These are phyloP conservation scores for Xylaria sp. DNA, from an alignment of 2,329 filamentous ascomycete genomes.

Conservation along the genomic window DNA sequence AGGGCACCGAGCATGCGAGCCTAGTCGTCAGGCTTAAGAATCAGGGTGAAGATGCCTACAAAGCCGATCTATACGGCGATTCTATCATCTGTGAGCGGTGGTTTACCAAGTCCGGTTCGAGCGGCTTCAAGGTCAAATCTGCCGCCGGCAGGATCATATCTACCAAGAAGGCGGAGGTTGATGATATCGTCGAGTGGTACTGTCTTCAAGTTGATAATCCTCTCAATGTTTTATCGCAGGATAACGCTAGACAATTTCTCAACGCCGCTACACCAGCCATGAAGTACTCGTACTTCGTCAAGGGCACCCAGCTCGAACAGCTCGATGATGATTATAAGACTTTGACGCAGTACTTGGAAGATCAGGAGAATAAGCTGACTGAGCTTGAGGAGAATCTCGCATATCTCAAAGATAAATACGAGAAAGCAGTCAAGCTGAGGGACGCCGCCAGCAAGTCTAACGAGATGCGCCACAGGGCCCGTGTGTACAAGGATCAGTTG, in stretches of 20 bases:
- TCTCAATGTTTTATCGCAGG: conserved; percentile 94
- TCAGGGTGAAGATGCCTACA: conserved; percentile 83
- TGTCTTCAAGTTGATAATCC: conserved; percentile 96
- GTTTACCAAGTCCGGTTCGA: conserved; percentile 79
- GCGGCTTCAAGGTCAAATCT: conserved; percentile 89
- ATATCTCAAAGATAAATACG: conserved; percentile 65
- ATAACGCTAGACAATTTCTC: conserved; percentile 92
- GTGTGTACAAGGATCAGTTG: conserved; percentile 71
- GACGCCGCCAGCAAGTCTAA: conserved; percentile 74
- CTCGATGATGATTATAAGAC: conserved; percentile 91
- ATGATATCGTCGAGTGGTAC: conserved; percentile 94
- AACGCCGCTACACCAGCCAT: conserved; percentile 83
- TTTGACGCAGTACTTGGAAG: conserved; percentile 81
- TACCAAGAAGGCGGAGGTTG: conserved; percentile 85
- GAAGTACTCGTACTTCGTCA: conserved; percentile 97
- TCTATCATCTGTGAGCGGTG: conserved; percentile 91
- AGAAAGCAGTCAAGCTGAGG: conserved; percentile 72
- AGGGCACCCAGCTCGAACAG: conserved; percentile 92
- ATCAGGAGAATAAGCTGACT: conserved; percentile 72
- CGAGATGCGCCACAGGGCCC: conserved; percentile 69
- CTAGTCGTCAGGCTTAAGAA: conserved; percentile 93
- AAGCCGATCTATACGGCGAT: conserved; percentile 82
- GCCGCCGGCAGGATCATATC: conserved; percentile 77
- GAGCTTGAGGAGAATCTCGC: conserved; percentile 72
- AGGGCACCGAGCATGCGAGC: conserved; percentile 80